phyloP scores from a whole-genome alignment of 192 early-diverging fungal species.

The Chytriomyces sp. region DNA sequence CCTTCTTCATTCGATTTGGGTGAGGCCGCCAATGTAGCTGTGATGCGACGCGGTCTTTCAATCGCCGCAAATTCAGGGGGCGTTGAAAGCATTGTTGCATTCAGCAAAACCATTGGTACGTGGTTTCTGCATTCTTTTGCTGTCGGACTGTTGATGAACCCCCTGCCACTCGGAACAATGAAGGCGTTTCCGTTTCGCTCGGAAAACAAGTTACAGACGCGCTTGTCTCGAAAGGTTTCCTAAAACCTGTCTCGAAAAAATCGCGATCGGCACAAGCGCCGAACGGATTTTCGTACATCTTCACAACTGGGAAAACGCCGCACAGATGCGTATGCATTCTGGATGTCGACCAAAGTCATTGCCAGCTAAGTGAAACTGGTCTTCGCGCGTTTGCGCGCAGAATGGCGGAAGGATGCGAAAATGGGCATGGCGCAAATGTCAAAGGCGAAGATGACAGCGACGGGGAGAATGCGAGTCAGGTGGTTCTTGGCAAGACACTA shows the following conservation, averaged over 20 bases:
- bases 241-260: not conserved
- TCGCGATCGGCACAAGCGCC: not conserved
- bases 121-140: not conserved
- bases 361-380: not conserved
- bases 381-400: not conserved
- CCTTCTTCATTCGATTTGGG: conserved; percentile 6
- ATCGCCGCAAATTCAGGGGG: not conserved
- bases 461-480: conserved; percentile 2
- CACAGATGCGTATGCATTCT: not conserved
- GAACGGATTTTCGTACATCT: not conserved
- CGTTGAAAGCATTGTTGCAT: conserved; percentile 11
- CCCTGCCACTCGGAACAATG: not conserved
- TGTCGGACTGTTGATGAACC: not conserved
- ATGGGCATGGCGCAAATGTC: not conserved
- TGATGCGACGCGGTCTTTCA: conserved; percentile 15
- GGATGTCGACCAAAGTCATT: conserved; percentile 11
- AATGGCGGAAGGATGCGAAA: not conserved
- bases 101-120: conserved; percentile 4
- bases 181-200: not conserved
- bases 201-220: not conserved
- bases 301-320: not conserved
- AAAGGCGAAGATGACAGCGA: not conserved
- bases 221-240: not conserved
- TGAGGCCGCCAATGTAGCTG: not conserved
- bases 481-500: not conserved